Base-by-base conservation (phyloP, 2,329 filamentous ascomycete species). In the Diplodia corticola region DNA sequence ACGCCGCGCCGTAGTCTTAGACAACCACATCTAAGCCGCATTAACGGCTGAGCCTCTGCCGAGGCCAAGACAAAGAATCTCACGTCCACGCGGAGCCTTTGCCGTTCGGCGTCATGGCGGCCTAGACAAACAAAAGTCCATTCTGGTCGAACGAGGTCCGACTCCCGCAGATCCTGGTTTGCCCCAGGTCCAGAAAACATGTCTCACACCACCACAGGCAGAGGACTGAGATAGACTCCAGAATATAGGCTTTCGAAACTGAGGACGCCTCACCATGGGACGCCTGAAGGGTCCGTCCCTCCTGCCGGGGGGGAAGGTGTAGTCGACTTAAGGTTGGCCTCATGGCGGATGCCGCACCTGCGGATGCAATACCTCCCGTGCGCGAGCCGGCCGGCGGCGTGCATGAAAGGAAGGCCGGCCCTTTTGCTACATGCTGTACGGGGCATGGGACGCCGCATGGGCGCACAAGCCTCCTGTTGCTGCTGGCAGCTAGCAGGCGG, bases 281-380 rank as follows among this genome's bases (percentile, higher is more conserved):
- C 55, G 55, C 55, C 40, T 26, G 46, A 48, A 22, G 37, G 37
- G 55, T 20, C 35, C 33, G 40, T 26, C 28, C 53, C 10, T 57
- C 6, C 44, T 37, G 44, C 26, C 37, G 57, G 9, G 17, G 17
- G 40, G 28, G 28, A 49, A 61, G 57, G 57, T 61, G 57, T 49
- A 46, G 57, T 61, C 57, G 57, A 61, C 26, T 61, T 61, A 61
- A 61, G 57, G 57, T 61, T 61, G 40, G 57, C 57, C 33, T 46
- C 57, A 61, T 35, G 57, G 57, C 54, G 54, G 54, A 59, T 59
- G 54, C 54, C 37, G 54, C 28, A 61, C 40, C 33, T 20, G 44
- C 57, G 57, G 57, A 61, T 61, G 48, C 57, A 46, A 61, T 44
- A 61, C 49, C 57, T 61, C 57, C 44, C 57, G 55, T 40, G 40